Conservation (phyloP, 2,329 filamentous ascomycete species). For the Allantophomopsis cytisporea region DNA sequence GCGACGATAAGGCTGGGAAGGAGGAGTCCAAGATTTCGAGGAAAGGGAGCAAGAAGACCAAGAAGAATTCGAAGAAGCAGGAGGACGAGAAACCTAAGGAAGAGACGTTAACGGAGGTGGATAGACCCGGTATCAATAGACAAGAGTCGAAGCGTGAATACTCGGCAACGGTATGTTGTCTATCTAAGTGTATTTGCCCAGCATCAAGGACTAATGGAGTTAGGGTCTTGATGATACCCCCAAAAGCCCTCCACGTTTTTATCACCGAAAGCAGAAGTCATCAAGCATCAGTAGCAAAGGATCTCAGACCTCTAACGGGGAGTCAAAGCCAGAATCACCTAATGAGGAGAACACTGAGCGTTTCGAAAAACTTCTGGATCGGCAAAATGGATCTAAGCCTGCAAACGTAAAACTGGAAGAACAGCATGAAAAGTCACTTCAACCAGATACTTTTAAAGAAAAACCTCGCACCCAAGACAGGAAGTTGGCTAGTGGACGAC, state of each 20-base stretch:
- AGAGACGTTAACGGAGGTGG: neutral
- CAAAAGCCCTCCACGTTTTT: slow-evolving; percentile 9
- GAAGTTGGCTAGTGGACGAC: slow-evolving; percentile 13
- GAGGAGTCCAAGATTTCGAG: too few species aligned
- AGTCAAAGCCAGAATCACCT: slow-evolving; percentile 3
- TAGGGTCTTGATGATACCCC: slow-evolving; percentile 17
- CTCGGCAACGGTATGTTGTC: slow-evolving; percentile 10
- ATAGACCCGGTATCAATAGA: slow-evolving; percentile 8
- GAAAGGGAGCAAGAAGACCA: too few species aligned
- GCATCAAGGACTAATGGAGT: too few species aligned
- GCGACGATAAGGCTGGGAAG: neutral
- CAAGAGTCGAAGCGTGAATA: slow-evolving; percentile 14
- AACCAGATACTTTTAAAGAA: slow-evolving; percentile 3
- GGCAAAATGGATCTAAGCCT: slow-evolving; percentile 11
- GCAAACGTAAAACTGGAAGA: slow-evolving; percentile 11
- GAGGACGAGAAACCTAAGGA: too few species aligned
- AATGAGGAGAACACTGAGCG: slow-evolving; percentile 5
- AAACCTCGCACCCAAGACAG: too few species aligned
- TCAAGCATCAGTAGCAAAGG: slow-evolving; percentile 9
- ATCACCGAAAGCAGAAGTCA: slow-evolving; percentile 10
- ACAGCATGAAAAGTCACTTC: slow-evolving; percentile 7
- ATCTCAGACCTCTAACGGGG: neutral
- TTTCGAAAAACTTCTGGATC: slow-evolving; percentile 11
- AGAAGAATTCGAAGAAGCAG: too few species aligned
- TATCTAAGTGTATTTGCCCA: neutral